These are phyloP conservation scores for Phytophthora citrophthora DNA, from an alignment of 352 stramenopile genomes.

Conservation along the genomic window DNA sequence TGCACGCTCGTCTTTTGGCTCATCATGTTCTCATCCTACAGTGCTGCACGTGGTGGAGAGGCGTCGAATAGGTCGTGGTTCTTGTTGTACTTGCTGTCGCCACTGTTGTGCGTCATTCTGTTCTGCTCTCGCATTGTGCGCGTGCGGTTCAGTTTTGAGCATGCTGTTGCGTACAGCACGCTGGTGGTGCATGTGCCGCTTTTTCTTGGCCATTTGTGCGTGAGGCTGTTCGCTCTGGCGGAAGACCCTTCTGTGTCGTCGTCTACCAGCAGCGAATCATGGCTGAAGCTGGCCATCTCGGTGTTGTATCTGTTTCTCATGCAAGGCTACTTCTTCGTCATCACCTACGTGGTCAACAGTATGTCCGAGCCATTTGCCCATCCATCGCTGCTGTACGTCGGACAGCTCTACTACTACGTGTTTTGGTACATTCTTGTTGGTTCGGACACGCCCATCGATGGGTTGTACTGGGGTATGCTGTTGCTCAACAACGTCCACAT, in stretches of 20 bases:
- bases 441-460: constrained; percentile 80
- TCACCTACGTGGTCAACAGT: constrained; percentile 81
- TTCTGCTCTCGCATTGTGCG: constrained; percentile 50
- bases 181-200: constrained; percentile 81
- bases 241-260: constrained; percentile 44
- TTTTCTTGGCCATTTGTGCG: constrained; percentile 83
- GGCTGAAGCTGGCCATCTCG: constrained; percentile 79
- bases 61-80: constrained; percentile 57
- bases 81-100: constrained; percentile 65
- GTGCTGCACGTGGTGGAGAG: constrained; percentile 34
- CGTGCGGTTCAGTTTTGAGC: constrained; percentile 62
- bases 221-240: constrained; percentile 73
- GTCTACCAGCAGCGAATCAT: constrained; percentile 44
- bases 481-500: constrained; percentile 88
- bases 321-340: constrained; percentile 87
- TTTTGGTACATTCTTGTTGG: constrained; percentile 91
- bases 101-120: constrained; percentile 62
- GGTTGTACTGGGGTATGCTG: constrained; percentile 85
- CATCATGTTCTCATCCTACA: constrained; percentile 79
- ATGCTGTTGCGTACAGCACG: constrained; percentile 75
- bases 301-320: constrained; percentile 81
- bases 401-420: constrained; percentile 88
- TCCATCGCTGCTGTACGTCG: constrained; percentile 83
- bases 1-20: constrained; percentile 60
- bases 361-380: constrained; percentile 86